Evolutionary conservation across 202 grass and related monocot species (phyloP).

Genomic region (Brachypodium distachyon): DNA sequence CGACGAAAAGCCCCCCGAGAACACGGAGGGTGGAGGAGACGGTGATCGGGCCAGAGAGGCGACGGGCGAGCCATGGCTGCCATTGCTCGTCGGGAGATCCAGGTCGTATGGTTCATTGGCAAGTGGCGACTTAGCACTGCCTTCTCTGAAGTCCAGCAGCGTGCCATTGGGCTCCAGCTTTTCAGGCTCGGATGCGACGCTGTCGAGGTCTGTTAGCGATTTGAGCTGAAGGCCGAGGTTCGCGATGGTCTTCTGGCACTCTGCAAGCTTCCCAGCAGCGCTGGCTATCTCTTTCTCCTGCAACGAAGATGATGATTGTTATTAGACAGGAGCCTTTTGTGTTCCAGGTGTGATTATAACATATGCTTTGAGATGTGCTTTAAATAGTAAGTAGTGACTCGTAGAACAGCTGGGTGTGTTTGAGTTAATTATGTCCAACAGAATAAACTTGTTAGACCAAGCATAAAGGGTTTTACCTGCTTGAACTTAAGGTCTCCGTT

Average conservation of each 20-base stretch:
- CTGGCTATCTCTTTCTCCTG: slow-evolving; percentile 64
- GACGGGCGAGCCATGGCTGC: neutral
- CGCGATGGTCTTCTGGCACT: slow-evolving; percentile 93
- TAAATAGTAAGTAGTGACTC: neutral
- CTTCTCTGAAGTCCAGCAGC: slow-evolving; percentile 26
- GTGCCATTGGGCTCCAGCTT: slow-evolving; percentile 21
- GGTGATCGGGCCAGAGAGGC: neutral
- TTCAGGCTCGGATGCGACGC: neutral
- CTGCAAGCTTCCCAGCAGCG: slow-evolving; percentile 67
- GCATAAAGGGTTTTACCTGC: slow-evolving; percentile 43
- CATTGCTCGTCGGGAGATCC: slow-evolving; percentile 20
- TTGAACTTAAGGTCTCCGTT: slow-evolving; percentile 69
- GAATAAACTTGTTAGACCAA: neutral
- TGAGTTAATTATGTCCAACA: too few species aligned
- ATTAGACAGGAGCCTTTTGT: neutral
- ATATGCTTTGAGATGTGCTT: neutral
- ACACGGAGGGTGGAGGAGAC: neutral
- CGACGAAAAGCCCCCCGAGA: slow-evolving; percentile 8
- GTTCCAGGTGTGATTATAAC: neutral
- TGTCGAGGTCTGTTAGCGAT: slow-evolving; percentile 62
- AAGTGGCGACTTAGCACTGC: neutral
- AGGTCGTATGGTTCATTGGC: neutral
- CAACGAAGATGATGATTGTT: neutral
- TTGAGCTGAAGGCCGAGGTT: slow-evolving; percentile 80
- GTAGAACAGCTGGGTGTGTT: too few species aligned